These are phyloP conservation scores for Fragaria ananassa DNA, from an alignment of 306 rosid species.

Conservation along the genomic window DNA sequence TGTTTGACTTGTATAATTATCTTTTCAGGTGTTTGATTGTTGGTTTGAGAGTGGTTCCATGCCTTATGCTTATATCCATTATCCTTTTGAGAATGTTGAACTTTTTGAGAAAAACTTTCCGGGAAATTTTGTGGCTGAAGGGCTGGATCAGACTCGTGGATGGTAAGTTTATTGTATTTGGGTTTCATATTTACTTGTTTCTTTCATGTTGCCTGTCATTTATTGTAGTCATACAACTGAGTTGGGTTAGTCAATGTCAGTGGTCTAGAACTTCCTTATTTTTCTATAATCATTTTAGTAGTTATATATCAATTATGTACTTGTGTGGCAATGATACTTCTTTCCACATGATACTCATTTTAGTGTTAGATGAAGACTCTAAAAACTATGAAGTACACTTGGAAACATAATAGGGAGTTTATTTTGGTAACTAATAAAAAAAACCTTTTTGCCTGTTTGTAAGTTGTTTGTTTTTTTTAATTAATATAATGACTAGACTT, in stretches of 20 bases:
- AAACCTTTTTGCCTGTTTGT: background rate
- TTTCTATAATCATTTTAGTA: background rate
- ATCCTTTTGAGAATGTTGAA: slow-evolving; percentile 83
- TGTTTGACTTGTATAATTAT: slow-evolving; percentile 14
- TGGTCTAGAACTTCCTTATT: background rate
- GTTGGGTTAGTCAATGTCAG: background rate
- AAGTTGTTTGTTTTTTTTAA: background rate
- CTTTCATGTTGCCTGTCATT: background rate
- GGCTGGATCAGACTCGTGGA: slow-evolving; percentile 95
- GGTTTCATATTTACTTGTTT: background rate
- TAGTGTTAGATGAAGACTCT: background rate
- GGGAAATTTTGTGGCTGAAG: slow-evolving; percentile 96
- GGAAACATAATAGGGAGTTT: background rate
- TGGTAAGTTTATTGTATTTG: slow-evolving; percentile 56
- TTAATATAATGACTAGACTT: background rate
- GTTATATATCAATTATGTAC: background rate
- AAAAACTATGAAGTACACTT: background rate
- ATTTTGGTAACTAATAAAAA: background rate
- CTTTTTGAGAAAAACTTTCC: slow-evolving; percentile 91
- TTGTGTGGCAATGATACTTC: background rate
- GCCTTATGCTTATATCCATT: slow-evolving; percentile 89
- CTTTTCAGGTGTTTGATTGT: slow-evolving; percentile 89
- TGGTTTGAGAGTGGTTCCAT: slow-evolving; percentile 99
- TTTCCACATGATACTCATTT: background rate
- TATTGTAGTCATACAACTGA: background rate